Evolutionary conservation across 139 green algal species (phyloP), one percentile per base, ranked within the genome.

Genomic region (Desmodesmus armatus): DNA sequence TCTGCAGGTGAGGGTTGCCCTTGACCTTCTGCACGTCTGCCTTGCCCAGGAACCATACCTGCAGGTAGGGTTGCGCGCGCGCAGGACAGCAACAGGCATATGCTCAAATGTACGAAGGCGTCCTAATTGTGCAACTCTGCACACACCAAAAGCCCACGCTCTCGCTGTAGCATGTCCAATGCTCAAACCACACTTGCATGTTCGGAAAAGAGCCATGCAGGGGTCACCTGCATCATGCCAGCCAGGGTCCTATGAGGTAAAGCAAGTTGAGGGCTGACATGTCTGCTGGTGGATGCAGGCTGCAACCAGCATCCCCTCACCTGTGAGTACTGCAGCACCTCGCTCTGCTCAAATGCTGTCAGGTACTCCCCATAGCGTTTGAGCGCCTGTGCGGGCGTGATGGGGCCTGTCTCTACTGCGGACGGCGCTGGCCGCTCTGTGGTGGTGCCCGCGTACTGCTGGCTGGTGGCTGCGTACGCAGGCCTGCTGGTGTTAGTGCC

Each of bases 261-360:
- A n/a, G n/a, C n/a, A n/a, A n/a, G n/a, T n/a, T n/a, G n/a, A n/a
- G n/a, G n/a, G n/a, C n/a, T n/a, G n/a, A n/a, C n/a, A n/a, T n/a
- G n/a, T n/a, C n/a, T n/a, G n/a, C n/a, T n/a, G n/a, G n/a, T n/a
- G n/a, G n/a, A n/a, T n/a, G n/a, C n/a, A n/a, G n/a, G n/a, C n/a
- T n/a, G n/a, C n/a, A n/a, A n/a, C n/a, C n/a, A n/a, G n/a, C n/a
- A n/a, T n/a, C n/a, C 35, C 40, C 78, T 53, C 51, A 92, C 87
- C 76, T 94, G 83, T 3, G 70, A 85, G 86, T 95, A 96, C 74
- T 96, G 88, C 31, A 97, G 87, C 19, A 98, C 88, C 88, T 98
- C 95, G 65, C 89, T 93, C 89, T 95, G 91, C 88, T 98, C 95
- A 89, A 89, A 97, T 23, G 88, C 78, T 25, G 93, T 96, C 40